phyloP scores from a whole-genome alignment of 768 basidiomycete genomes.

The Macrolepiota albuminosa region DNA sequence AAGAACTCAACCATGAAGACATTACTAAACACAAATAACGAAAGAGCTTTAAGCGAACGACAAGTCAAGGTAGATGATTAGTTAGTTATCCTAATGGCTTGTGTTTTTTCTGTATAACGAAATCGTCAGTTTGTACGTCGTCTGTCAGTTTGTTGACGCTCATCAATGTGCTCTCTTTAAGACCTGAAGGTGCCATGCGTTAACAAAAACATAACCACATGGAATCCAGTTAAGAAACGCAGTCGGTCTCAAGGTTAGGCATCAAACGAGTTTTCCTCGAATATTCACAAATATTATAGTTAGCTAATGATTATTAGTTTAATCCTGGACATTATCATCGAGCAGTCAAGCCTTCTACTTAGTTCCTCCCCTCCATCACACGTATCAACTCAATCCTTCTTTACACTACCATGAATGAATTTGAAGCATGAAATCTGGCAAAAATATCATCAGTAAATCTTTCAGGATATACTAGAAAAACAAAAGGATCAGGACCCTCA shows the following conservation, averaged over 20 bases:
- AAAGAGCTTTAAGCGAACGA: not conserved
- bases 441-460: not conserved
- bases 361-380: not conserved
- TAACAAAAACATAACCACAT: too few relatives aligned
- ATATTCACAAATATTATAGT: not conserved
- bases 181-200: too few relatives aligned
- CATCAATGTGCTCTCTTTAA: too few relatives aligned
- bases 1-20: constrained; percentile 32
- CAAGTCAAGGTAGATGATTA: not conserved
- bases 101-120: not conserved
- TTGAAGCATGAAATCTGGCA: not conserved
- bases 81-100: not conserved
- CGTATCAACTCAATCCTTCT: not conserved
- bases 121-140: not conserved
- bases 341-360: not conserved
- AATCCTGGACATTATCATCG: not conserved
- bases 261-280: too few relatives aligned
- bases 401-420: too few relatives aligned
- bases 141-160: not conserved
- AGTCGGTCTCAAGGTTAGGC: too few relatives aligned
- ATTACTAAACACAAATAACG: constrained; percentile 31
- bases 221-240: too few relatives aligned
- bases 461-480: not conserved
- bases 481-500: constrained; percentile 39
- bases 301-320: not conserved